Percentiles rank a stretch among this genome's conserved stretches.
Evolutionary conservation across 257 asterid genomes (phyloP).

Genomic region (Capsicum chinense): DNA sequence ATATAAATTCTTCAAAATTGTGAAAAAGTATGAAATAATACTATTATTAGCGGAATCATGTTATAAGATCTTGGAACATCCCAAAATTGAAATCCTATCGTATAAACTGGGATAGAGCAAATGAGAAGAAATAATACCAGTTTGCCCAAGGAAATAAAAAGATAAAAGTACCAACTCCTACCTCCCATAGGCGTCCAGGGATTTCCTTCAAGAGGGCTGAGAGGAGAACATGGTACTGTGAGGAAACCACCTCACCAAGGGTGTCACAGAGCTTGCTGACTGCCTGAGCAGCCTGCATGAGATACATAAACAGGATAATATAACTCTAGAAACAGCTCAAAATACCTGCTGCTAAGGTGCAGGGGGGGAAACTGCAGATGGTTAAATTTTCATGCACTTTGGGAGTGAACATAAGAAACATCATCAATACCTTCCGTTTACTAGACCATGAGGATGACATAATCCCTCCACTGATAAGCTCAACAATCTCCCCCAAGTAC

Average conservation of each 20-base stretch:
- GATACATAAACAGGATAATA: conserved; percentile 4
- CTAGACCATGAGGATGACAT: conserved; percentile 92
- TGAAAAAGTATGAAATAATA: neutral
- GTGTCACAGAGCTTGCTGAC: conserved; percentile 81
- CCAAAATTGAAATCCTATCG: conserved; percentile 4
- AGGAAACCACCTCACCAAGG: conserved; percentile 80
- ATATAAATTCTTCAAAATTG: neutral
- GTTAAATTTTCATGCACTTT: neutral
- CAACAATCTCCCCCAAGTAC: conserved; percentile 83
- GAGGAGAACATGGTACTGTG: conserved; percentile 73
- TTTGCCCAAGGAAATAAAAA: neutral
- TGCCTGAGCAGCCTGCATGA: conserved; percentile 84
- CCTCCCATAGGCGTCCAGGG: conserved; percentile 99
- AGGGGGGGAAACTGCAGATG: neutral
- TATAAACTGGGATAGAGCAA: neutral
- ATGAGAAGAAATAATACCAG: neutral
- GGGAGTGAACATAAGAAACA: conserved; percentile 30
- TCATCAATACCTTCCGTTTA: conserved; percentile 72
- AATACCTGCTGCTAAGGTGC: neutral
- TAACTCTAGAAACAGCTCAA: conserved; percentile 13
- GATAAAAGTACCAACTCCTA: conserved; percentile 34
- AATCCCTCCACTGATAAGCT: conserved; percentile 75
- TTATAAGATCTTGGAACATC: conserved; percentile 1
- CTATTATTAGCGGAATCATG: neutral
- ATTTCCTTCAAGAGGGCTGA: conserved; percentile 85